Conservation (phyloP, 345 rosid genomes). For the Cardiospermum halicacabum region DNA sequence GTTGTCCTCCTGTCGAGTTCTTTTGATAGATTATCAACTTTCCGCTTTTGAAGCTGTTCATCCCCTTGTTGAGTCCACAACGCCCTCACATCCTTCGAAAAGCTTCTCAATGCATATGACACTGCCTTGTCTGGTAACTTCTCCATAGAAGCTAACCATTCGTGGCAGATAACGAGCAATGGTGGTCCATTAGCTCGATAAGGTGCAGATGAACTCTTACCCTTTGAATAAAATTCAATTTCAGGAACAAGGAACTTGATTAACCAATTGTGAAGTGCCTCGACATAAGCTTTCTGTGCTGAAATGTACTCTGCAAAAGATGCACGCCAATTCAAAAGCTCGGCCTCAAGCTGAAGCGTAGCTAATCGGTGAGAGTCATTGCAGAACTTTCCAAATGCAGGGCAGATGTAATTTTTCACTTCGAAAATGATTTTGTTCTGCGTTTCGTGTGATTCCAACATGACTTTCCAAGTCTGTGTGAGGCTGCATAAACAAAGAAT, state of each 20-base stretch:
- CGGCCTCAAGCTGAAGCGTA: slow-evolving; percentile 71
- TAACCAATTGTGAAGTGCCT: slow-evolving; percentile 58
- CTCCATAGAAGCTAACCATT: slow-evolving; percentile 46
- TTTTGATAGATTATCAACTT: slow-evolving; percentile 55
- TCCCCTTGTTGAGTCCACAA: slow-evolving; percentile 66
- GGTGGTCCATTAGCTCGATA: slow-evolving; percentile 46
- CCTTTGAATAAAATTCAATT: slow-evolving; percentile 48
- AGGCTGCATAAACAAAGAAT: slow-evolving; percentile 35
- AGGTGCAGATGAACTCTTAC: slow-evolving; percentile 35
- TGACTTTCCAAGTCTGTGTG: slow-evolving; percentile 51
- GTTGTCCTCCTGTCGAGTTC: slow-evolving; percentile 48
- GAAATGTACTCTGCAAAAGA: slow-evolving; percentile 44
- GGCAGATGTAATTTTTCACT: slow-evolving; percentile 53
- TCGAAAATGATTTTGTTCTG: slow-evolving; percentile 57
- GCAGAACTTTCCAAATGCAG: slow-evolving; percentile 50
- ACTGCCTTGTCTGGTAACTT: slow-evolving; percentile 48
- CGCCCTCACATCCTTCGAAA: slow-evolving; percentile 48
- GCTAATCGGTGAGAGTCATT: slow-evolving; percentile 66
- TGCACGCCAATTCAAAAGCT: slow-evolving; percentile 56
- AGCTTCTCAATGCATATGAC: slow-evolving; percentile 47
- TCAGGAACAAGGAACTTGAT: slow-evolving; percentile 60
- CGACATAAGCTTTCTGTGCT: slow-evolving; percentile 56
- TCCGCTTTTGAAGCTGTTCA: slow-evolving; percentile 60
- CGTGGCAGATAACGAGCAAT: slow-evolving; percentile 42
- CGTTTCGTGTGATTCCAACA: slow-evolving; percentile 68